Evolutionary conservation across 371 early-diverging fungal genomes (phyloP), one percentile per base, ranked within the genome.

Genomic region (Dichotomocladium elegans): DNA sequence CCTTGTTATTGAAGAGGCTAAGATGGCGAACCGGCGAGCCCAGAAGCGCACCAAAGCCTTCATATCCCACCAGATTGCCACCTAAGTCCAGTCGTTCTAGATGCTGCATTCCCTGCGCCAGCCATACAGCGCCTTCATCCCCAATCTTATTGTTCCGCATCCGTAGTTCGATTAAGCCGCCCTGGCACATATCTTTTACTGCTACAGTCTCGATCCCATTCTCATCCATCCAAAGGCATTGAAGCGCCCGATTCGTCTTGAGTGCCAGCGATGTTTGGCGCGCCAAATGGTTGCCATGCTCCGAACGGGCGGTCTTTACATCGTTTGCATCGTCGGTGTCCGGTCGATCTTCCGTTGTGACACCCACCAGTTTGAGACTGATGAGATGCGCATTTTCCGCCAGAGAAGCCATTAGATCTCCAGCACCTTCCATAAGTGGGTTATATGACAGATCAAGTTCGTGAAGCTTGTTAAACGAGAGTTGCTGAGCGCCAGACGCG

Each of bases 401-500:
- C 19, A 80, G 63, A 6, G 73, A 66, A 3, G 58, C 21, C 14
- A 61, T 74, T 2, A 82, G 44, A 0, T 60, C 62, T 12, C 47
- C 44, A 4, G 77, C 80, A 28, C 80, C 80, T 17, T 70, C 68
- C 29, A 72, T 62, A 24, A 83, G 52, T 11, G 80, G 72, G 33
- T 83, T 83, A 17, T 81, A 79, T 1, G 80, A 80, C 19, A 83
- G 26, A 55, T 83, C 79, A 15, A 83, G 58, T 37, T 75, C 72
- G 34, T 59, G 55, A 9, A 81, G 40, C 21, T 65, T 57, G 51
- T 34, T 11, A 64, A 33, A 12, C 55, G 31, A 3, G 71, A 81
- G 35, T 1, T 60, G 51, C 17, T 60, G 47, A 0, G 72, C 73
- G 4, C 80, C 79, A 1, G 35, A 33, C 4, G 66, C 51, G 4